phyloP scores from a whole-genome alignment of 345 rosid genomes.

The Brassica rapa region DNA sequence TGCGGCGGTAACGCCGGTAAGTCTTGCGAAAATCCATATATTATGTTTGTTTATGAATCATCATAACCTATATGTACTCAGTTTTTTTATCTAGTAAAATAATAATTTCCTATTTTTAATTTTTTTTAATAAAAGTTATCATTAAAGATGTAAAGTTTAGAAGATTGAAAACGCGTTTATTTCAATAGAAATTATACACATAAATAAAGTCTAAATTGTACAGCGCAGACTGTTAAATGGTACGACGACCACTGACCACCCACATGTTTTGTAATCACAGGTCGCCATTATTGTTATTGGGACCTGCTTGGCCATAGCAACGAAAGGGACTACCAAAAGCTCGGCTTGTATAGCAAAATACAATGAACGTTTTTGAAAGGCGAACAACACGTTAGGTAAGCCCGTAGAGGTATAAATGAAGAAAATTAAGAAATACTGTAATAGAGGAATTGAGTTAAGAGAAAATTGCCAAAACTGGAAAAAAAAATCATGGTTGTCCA shows the following conservation, averaged over 20 bases:
- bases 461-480: no score
- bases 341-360: constrained; percentile 12
- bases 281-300: neutral
- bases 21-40: neutral
- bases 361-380: neutral
- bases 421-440: neutral
- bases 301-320: constrained; percentile 9
- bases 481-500: no score
- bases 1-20: neutral
- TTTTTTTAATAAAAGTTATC: neutral
- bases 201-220: constrained; percentile 13
- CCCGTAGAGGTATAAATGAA: neutral
- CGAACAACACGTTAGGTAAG: neutral
- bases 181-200: neutral
- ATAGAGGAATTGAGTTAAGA: no score
- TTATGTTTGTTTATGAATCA: neutral
- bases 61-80: no score
- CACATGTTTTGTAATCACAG: neutral
- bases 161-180: neutral
- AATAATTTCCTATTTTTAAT: no score
- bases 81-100: neutral
- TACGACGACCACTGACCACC: constrained; percentile 8
- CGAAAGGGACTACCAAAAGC: constrained; percentile 13
- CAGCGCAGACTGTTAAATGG: constrained; percentile 2
- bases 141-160: neutral